phyloP scores from a whole-genome alignment of 345 rosid genomes.

The Boechera retrofracta region DNA sequence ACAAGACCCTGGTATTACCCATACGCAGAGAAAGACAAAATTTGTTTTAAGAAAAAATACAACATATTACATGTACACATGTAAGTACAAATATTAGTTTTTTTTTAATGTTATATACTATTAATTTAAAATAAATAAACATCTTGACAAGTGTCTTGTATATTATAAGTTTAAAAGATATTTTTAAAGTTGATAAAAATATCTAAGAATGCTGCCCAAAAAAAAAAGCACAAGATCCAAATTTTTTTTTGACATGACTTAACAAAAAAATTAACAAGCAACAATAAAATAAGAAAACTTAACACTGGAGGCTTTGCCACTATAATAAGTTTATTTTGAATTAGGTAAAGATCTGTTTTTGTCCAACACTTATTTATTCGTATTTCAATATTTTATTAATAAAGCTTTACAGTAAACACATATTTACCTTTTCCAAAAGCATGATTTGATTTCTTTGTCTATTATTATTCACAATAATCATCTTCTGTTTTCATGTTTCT shows the following conservation, averaged over 20 bases:
- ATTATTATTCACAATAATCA: conserved; percentile 35
- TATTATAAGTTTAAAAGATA: conserved; percentile 5
- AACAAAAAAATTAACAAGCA: neutral
- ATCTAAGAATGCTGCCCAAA: neutral
- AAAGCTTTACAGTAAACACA: conserved; percentile 30
- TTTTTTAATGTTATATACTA: neutral
- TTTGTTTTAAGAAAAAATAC: too few species aligned
- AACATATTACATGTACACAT: neutral
- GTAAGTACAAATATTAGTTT: neutral
- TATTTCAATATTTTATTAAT: conserved; percentile 1
- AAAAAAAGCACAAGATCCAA: neutral
- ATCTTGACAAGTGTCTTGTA: neutral
- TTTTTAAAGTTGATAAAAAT: neutral
- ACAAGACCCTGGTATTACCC: neutral
- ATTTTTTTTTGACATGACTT: neutral
- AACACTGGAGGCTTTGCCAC: conserved; percentile 36
- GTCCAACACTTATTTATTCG: conserved; percentile 23
- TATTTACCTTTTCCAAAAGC: conserved; percentile 42
- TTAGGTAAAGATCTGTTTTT: conserved; percentile 30
- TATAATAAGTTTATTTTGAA: neutral
- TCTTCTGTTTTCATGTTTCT: conserved; percentile 11
- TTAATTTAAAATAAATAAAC: neutral
- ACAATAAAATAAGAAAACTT: conserved; percentile 6
- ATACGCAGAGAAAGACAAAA: neutral
- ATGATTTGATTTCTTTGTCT: conserved; percentile 38